phyloP scores from a whole-genome alignment of 192 early-diverging fungal genomes.

The Ambispora gerdemannii region DNA sequence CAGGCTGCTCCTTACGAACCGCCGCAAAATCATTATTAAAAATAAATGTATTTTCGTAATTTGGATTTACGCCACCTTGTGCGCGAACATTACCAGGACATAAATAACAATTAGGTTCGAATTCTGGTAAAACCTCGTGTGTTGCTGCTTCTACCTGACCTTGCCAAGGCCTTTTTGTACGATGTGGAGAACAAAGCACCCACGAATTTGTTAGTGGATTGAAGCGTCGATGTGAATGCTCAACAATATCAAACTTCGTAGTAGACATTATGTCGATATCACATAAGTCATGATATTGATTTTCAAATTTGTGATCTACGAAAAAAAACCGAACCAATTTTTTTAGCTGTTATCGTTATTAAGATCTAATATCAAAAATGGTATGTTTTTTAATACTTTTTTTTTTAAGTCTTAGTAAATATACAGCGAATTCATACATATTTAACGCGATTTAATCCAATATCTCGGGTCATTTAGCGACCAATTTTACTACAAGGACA shows the following conservation, averaged over 20 bases:
- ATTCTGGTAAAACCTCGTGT: constrained; percentile 46
- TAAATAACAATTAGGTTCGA: constrained; percentile 79
- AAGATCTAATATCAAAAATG: no score
- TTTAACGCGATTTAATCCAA: no score
- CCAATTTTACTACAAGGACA: constrained; percentile 98
- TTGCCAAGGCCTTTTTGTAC: constrained; percentile 91
- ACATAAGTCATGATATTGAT: no score
- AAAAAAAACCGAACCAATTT: no score
- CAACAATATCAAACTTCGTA: constrained; percentile 48
- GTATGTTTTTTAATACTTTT: no score
- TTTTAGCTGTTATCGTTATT: no score
- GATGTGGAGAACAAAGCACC: constrained; percentile 97
- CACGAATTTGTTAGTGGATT: constrained; percentile 90
- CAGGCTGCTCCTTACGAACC: constrained; percentile 62
- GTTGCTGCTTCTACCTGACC: constrained; percentile 59
- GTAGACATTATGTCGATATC: no score
- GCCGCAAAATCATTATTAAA: constrained; percentile 96
- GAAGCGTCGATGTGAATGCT: constrained; percentile 77
- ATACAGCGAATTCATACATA: no score
- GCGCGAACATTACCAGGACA: constrained; percentile 87
- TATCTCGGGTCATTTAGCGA: no score
- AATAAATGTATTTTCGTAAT: constrained; percentile 74
- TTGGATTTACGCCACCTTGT: constrained; percentile 69
- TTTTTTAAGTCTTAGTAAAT: no score
- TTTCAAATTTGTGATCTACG: no score